A percentile compares a stretch with the other conserved stretches of the same genome.
Evolutionary conservation across 106 monocot genomes (phyloP).

Genomic region (Dendrobium chrysotoxum): DNA sequence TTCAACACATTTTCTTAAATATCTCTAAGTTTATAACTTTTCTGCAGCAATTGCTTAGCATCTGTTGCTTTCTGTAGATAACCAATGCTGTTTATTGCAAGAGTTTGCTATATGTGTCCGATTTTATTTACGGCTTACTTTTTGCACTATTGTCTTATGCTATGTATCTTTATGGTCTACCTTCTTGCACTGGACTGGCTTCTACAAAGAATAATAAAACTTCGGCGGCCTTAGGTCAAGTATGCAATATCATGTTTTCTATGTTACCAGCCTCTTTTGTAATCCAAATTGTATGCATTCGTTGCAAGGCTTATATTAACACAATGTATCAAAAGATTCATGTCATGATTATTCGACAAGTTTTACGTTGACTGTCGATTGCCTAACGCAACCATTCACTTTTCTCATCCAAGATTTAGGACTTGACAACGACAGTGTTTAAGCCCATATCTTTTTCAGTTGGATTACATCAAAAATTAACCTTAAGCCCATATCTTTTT

Average conservation of each 20-base stretch:
- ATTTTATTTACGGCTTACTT: not conserved
- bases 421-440: too few species aligned
- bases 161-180: not conserved
- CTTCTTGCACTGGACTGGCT: not conserved
- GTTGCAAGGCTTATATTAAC: not conserved
- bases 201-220: not conserved
- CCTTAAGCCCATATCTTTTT: too few species aligned
- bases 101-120: not conserved
- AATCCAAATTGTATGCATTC: not conserved
- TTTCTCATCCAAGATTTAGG: too few species aligned
- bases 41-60: not conserved
- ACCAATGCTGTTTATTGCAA: not conserved
- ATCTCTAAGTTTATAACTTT: not conserved
- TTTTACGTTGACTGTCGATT: too few species aligned
- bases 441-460: too few species aligned
- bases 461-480: too few species aligned
- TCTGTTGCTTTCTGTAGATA: not conserved
- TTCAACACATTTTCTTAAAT: not conserved
- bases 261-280: not conserved
- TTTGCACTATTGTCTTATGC: not conserved
- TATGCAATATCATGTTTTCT: not conserved
- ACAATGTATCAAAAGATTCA: too few species aligned
- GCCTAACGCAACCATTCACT: too few species aligned
- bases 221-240: not conserved
- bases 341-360: too few species aligned